These are phyloP conservation scores for Pseudotulostoma volvatum DNA, from an alignment of 495 filamentous ascomycete species.

Conservation along the genomic window DNA sequence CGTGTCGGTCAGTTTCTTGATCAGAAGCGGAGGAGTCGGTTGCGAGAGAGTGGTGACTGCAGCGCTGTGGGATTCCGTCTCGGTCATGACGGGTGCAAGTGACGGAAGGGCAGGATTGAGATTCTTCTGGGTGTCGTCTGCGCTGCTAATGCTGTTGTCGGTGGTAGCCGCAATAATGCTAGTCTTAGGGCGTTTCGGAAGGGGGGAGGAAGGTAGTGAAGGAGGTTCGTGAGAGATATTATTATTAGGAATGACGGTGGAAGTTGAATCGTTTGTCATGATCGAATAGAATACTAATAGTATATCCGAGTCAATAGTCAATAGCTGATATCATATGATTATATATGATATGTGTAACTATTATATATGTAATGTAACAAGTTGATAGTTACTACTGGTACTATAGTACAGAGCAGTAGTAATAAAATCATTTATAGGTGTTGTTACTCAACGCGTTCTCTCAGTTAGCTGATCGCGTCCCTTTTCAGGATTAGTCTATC, in stretches of 20 bases:
- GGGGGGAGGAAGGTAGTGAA: slow-evolving; percentile 42
- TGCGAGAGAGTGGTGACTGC: slow-evolving; percentile 23
- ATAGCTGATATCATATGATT: no score
- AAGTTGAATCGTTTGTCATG: slow-evolving; percentile 35
- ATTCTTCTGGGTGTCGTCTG: slow-evolving; percentile 5
- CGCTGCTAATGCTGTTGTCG: slow-evolving; percentile 1
- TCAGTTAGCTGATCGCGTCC: no score
- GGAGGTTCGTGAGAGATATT: slow-evolving; percentile 30
- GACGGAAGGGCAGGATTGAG: slow-evolving; percentile 5
- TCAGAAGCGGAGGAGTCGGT: slow-evolving; percentile 45
- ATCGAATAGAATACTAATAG: no score
- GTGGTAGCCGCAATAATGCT: slow-evolving; percentile 11
- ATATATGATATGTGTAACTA: no score
- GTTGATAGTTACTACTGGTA: no score
- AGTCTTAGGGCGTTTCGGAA: slow-evolving; percentile 47
- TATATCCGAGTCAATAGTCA: no score
- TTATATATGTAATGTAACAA: no score
- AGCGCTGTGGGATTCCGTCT: slow-evolving; percentile 13
- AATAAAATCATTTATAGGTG: no score
- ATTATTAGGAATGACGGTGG: slow-evolving; percentile 8
- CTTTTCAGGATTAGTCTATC: no score
- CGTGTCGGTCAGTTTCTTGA: slow-evolving; percentile 68
- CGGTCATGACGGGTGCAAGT: slow-evolving; percentile 11
- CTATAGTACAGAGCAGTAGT: no score
- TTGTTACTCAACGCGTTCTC: no score